Evolutionary conservation across 1,284 basidiomycete species (phyloP).

Genomic region (Malassezia caprae): DNA sequence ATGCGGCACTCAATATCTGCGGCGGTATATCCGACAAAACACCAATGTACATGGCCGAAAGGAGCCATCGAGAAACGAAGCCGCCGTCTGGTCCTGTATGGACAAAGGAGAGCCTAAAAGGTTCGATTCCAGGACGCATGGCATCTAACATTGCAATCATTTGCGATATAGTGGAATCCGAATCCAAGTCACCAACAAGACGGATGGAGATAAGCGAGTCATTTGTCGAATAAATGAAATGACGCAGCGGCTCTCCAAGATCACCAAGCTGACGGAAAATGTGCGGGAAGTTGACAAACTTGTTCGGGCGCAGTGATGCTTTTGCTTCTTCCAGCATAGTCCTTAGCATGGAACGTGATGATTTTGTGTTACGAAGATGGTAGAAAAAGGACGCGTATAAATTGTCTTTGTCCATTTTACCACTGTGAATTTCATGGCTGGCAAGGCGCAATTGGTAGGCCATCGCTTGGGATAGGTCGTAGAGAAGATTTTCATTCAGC

Average conservation of each 20-base stretch:
- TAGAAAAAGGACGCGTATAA: conserved; percentile 70
- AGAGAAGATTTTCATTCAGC: conserved; percentile 55
- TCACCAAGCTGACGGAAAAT: background rate
- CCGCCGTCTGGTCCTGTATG: background rate
- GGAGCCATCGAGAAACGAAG: background rate
- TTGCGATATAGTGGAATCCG: conserved; percentile 55
- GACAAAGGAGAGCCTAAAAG: conserved; percentile 19
- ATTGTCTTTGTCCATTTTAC: conserved; percentile 54
- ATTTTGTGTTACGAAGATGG: conserved; percentile 64
- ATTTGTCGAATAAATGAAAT: background rate
- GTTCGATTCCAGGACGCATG: conserved; percentile 5
- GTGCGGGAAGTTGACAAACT: conserved; percentile 4
- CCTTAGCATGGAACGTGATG: conserved; percentile 60
- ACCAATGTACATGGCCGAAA: background rate
- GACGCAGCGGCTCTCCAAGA: background rate
- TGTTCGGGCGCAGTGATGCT: background rate
- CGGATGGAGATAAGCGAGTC: conserved; percentile 2
- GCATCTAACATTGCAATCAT: conserved; percentile 59
- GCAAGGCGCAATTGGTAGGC: conserved; percentile 24
- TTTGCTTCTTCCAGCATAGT: conserved; percentile 55
- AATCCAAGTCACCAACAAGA: conserved; percentile 71
- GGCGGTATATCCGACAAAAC: background rate
- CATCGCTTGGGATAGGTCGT: conserved; percentile 25
- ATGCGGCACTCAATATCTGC: background rate
- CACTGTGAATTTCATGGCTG: conserved; percentile 55